Evolutionary conservation across 2,329 filamentous ascomycete species (phyloP).

Genomic region (Lachnellula occidentalis): DNA sequence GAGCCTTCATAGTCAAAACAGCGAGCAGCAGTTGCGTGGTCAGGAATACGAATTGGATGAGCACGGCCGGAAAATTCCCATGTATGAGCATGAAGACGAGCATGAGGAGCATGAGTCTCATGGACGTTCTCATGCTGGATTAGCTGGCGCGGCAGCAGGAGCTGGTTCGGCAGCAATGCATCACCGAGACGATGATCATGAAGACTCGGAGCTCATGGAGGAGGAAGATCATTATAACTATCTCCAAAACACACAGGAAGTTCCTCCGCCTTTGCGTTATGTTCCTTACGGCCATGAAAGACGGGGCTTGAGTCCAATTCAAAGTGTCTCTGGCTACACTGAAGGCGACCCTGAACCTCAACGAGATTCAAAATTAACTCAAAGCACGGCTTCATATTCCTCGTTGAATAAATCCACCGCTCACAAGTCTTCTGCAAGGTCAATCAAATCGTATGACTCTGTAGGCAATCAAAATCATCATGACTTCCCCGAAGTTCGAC

Average conservation of each 20-base stretch:
- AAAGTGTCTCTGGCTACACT: slow-evolving; percentile 83
- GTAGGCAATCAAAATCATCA: slow-evolving; percentile 28
- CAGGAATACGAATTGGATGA: slow-evolving; percentile 32
- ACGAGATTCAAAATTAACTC: slow-evolving; percentile 51
- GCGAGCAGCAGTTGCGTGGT: slow-evolving; percentile 39
- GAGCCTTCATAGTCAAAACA: slow-evolving; percentile 38
- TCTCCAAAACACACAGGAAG: slow-evolving; percentile 45
- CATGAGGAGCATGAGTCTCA: slow-evolving; percentile 28
- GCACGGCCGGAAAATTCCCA: slow-evolving; percentile 29
- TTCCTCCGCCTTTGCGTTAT: slow-evolving; percentile 59
- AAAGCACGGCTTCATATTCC: slow-evolving; percentile 51
- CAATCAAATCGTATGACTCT: slow-evolving; percentile 40
- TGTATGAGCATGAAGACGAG: slow-evolving; percentile 24
- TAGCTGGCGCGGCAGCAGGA: slow-evolving; percentile 29
- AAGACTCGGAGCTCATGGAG: slow-evolving; percentile 25
- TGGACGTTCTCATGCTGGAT: slow-evolving; percentile 22
- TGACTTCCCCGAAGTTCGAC: slow-evolving; percentile 30
- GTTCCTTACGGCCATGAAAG: slow-evolving; percentile 64
- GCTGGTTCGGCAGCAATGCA: slow-evolving; percentile 36
- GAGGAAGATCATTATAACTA: slow-evolving; percentile 36
- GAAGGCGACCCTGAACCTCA: slow-evolving; percentile 58
- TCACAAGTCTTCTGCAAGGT: slow-evolving; percentile 48
- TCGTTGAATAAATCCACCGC: slow-evolving; percentile 55
- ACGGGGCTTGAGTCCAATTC: slow-evolving; percentile 78
- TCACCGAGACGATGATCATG: slow-evolving; percentile 27